Evolutionary conservation across 306 rosid species (phyloP).

Genomic region (Carpinus fangiana): DNA sequence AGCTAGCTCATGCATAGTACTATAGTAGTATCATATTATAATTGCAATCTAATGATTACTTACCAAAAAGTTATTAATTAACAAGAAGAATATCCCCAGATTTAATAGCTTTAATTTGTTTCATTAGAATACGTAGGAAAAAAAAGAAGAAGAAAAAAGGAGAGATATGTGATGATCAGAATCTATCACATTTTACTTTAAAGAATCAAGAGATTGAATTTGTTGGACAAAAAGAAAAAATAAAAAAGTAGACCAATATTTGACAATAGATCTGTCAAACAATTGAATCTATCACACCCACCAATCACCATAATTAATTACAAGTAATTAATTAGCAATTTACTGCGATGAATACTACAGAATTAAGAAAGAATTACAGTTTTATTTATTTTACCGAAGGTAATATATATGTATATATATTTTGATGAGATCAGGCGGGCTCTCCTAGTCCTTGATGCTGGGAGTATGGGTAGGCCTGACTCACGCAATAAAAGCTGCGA

Average conservation of each 20-base stretch:
- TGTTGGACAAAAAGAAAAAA: background rate
- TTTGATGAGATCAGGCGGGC: too few relatives aligned
- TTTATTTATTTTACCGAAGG: too few relatives aligned
- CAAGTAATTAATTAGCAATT: too few relatives aligned
- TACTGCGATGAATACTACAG: too few relatives aligned
- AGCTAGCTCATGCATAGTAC: background rate
- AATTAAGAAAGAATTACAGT: too few relatives aligned
- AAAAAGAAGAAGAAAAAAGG: background rate
- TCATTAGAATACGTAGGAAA: background rate
- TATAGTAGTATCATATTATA: background rate
- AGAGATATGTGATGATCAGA: background rate
- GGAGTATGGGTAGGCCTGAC: conserved; percentile 25
- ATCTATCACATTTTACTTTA: background rate
- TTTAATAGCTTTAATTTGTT: background rate
- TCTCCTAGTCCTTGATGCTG: background rate
- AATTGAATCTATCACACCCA: too few relatives aligned
- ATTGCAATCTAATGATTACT: background rate
- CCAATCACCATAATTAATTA: too few relatives aligned
- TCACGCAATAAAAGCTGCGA: conserved; percentile 28
- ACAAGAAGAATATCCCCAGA: background rate
- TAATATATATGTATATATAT: too few relatives aligned
- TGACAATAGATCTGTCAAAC: too few relatives aligned
- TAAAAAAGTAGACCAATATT: background rate
- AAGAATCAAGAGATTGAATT: background rate
- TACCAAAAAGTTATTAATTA: background rate